Evolutionary conservation across 108 stramenopile genomes (phyloP).

Genomic region (Nannochloropsis gaditana): DNA sequence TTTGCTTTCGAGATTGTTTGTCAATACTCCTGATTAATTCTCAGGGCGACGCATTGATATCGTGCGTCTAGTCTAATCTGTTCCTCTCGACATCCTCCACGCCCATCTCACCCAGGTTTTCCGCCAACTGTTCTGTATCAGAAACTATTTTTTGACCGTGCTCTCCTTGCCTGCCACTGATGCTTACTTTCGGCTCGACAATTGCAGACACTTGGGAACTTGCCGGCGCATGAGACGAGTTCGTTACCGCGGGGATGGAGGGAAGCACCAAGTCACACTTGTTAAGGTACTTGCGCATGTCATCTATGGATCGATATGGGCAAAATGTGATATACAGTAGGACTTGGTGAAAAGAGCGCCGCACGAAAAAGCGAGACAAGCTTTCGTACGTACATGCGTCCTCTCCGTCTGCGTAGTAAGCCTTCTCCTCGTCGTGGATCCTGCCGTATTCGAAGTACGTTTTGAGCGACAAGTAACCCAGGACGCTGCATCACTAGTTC

Average conservation of each 20-base stretch:
- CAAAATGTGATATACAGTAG: neutral
- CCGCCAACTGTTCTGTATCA: neutral
- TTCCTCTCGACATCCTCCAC: neutral
- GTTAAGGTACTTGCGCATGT: conserved; percentile 2
- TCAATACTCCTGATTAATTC: too few relatives aligned
- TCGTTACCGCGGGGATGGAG: neutral
- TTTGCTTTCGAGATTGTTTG: too few relatives aligned
- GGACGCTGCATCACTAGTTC: neutral
- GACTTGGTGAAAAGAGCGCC: neutral
- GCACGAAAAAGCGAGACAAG: neutral
- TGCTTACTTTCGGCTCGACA: neutral
- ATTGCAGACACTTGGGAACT: neutral
- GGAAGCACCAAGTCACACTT: neutral
- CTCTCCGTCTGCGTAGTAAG: conserved; percentile 98
- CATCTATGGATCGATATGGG: neutral
- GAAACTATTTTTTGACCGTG: neutral
- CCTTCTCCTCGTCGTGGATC: conserved; percentile 88
- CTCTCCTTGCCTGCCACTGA: neutral
- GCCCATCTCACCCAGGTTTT: neutral
- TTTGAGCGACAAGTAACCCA: neutral
- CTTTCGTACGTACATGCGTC: conserved; percentile 72
- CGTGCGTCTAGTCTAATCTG: neutral
- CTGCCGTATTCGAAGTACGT: neutral
- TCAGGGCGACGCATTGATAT: too few relatives aligned
- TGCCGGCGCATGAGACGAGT: neutral